Evolutionary conservation across 192 early-diverging fungal species (phyloP), one percentile per base, ranked within the genome.

Genomic region (Coemansia umbellata): DNA sequence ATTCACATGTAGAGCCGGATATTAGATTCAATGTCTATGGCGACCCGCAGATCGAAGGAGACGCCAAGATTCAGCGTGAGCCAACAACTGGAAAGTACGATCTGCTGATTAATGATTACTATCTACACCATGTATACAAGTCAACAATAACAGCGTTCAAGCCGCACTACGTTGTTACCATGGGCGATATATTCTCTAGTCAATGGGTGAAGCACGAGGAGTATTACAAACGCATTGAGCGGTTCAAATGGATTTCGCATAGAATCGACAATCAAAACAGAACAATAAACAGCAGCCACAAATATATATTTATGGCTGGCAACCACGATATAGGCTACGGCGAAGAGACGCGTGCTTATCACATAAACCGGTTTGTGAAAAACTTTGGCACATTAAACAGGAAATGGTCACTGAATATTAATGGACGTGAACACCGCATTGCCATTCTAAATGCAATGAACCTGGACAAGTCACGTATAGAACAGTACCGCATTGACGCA

Each of bases 241-340:
- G 84, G 30, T 84, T 78, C 53, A 79, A 64, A 23, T 82, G 81
- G 69, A 82, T 83, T 40, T 79, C 82, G 19, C 50, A 54, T 8
- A 77, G 80, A 35, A 27, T 50, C 21, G 65, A 65, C 45, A 26
- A 48, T 3, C 49, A 22, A 31, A 63, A 58, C 56, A 51, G 27
- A 18, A 51, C 45, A 0, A 32, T 49, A 5, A 17, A 19, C 31
- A 36, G 52, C 23, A 22, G 56, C 32, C 61, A 56, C 47, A 23
- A 41, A 27, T 55, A 82, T 23, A 56, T 78, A 36, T 80, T 77
- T 35, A 37, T 86, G 31, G 81, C 82, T 7, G 84, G 84, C 0
- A 86, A 86, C 65, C 84, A 86, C 49, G 84, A 86, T 45, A 84
- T 86, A 52, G 84, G 84, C 8, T 86, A 86, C 57, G 80, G 79